Evolutionary conservation across 2,329 filamentous ascomycete genomes (phyloP).

Genomic region (Pestalotiopsis sp.): DNA sequence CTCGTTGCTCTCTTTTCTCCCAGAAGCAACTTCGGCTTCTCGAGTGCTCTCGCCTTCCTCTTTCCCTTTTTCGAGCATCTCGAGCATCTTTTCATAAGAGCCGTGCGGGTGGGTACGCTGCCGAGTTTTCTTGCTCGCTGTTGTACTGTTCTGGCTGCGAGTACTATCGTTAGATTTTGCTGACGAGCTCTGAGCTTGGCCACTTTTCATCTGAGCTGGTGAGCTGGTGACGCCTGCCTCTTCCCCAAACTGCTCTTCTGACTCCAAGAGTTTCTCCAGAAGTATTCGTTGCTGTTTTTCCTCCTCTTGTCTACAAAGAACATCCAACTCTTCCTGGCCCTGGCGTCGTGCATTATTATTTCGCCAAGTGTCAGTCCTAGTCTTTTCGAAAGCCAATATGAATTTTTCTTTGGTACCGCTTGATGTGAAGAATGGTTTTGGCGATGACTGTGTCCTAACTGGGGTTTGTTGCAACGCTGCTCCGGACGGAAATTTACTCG

Average conservation of each 20-base stretch:
- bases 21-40: background rate
- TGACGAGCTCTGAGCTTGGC: background rate
- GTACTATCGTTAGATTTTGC: conserved; percentile 8
- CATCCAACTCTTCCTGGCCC: conserved; percentile 21
- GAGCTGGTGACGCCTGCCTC: background rate
- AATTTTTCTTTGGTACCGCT: conserved; percentile 27
- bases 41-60: background rate
- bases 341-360: conserved; percentile 20
- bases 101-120: conserved; percentile 14
- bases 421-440: conserved; percentile 35
- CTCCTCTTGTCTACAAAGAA: conserved; percentile 21
- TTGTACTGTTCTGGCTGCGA: conserved; percentile 6
- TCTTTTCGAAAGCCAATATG: conserved; percentile 30
- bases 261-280: conserved; percentile 10
- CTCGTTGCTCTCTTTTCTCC: no score
- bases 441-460: conserved; percentile 21
- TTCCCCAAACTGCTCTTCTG: background rate
- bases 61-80: conserved; percentile 10
- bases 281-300: conserved; percentile 18
- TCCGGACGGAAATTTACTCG: no score
- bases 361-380: conserved; percentile 32
- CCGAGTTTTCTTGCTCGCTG: conserved; percentile 6
- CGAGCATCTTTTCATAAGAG: conserved; percentile 23
- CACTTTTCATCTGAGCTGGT: background rate
- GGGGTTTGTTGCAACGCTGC: conserved; percentile 1